Percentiles rank a stretch among this genome's conserved stretches.
Evolutionary conservation across 164 flowering plant species (phyloP).

Genomic region (Macadamia integrifolia): DNA sequence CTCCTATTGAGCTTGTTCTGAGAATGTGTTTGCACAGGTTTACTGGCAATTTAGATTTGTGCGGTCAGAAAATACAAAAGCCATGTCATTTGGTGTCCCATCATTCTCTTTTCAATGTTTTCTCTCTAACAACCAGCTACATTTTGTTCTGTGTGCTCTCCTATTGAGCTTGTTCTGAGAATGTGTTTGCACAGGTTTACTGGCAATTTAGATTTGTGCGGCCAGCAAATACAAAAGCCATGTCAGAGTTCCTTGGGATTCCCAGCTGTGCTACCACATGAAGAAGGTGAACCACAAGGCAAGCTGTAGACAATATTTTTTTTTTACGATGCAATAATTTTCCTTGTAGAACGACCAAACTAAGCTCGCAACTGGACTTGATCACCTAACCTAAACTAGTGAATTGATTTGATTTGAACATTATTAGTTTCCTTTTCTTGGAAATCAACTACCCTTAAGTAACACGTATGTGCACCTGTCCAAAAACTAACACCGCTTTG

Average conservation of each 20-base stretch:
- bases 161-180: neutral
- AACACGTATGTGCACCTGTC: neutral
- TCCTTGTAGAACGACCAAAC: neutral
- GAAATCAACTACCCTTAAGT: neutral
- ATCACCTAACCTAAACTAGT: too few species aligned
- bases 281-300: slow-evolving; percentile 59
- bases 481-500: slow-evolving; percentile 2
- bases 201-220: slow-evolving; percentile 92
- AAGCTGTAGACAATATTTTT: slow-evolving; percentile 17
- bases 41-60: too few species aligned
- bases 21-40: too few species aligned
- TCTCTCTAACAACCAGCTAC: too few species aligned
- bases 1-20: too few species aligned
- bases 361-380: too few species aligned
- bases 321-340: neutral
- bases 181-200: slow-evolving; percentile 42
- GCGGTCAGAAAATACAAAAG: too few species aligned
- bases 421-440: neutral
- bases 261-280: slow-evolving; percentile 85
- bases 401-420: too few species aligned
- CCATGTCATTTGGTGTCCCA: too few species aligned
- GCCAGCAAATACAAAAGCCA: slow-evolving; percentile 70
- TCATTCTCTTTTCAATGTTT: too few species aligned
- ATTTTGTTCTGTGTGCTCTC: neutral
- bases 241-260: slow-evolving; percentile 81